phyloP scores from a whole-genome alignment of 306 rosid species.

The Malus sieversii region DNA sequence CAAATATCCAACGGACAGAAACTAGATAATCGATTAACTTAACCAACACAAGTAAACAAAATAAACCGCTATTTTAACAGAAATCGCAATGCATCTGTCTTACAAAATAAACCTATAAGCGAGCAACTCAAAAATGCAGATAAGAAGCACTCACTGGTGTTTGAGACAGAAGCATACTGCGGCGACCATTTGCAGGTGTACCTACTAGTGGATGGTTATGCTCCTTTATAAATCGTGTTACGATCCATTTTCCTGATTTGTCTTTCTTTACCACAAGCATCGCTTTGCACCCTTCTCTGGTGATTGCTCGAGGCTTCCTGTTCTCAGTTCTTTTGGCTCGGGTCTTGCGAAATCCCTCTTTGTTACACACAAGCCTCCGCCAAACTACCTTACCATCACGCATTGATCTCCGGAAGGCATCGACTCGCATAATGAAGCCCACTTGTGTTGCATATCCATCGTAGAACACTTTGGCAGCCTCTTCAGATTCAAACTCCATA shows the following conservation, averaged over 20 bases:
- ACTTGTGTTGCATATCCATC: conserved; percentile 37
- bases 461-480: conserved; percentile 39
- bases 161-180: conserved; percentile 37
- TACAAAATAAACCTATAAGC: not conserved
- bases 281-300: conserved; percentile 51
- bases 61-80: not conserved
- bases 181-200: conserved; percentile 37
- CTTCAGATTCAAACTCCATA: conserved; percentile 49
- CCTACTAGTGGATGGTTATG: conserved; percentile 43
- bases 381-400: conserved; percentile 47
- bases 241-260: conserved; percentile 43
- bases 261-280: conserved; percentile 44
- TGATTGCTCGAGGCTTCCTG: conserved; percentile 45
- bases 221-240: conserved; percentile 37
- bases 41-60: too few species aligned
- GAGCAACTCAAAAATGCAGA: not conserved
- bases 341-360: conserved; percentile 44
- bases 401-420: conserved; percentile 43
- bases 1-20: not conserved
- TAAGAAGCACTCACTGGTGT: conserved; percentile 34
- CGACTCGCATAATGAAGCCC: conserved; percentile 49
- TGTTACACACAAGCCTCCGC: conserved; percentile 49
- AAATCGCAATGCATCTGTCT: not conserved
- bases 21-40: not conserved
- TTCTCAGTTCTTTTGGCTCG: conserved; percentile 39